Evolutionary conservation across 1,284 basidiomycete species (phyloP).

Genomic region (Puccinia hordei): DNA sequence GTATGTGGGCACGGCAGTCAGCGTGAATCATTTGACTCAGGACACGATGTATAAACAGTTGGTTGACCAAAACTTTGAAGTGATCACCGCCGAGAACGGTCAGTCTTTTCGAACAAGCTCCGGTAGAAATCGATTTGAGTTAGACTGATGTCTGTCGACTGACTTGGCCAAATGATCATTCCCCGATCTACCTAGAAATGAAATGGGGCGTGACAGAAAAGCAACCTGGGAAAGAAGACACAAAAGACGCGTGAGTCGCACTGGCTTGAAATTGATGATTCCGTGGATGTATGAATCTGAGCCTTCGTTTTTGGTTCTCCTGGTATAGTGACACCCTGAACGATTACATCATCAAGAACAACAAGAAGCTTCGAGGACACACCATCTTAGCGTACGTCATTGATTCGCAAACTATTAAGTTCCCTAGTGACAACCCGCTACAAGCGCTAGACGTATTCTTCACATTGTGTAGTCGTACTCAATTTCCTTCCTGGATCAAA

Average conservation of each 20-base stretch:
- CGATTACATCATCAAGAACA: not conserved
- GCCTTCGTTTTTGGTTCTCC: not conserved
- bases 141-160: not conserved
- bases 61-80: not conserved
- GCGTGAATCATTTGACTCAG: not conserved
- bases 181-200: not conserved
- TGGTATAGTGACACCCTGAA: not conserved
- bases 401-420: not conserved
- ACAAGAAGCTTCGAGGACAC: constrained; percentile 3
- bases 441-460: not conserved
- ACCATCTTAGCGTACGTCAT: constrained; percentile 10
- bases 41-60: constrained; percentile 5
- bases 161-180: not conserved
- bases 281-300: not conserved
- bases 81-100: constrained; percentile 23
- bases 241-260: not conserved
- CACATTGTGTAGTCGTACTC: not conserved
- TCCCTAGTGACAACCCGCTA: not conserved
- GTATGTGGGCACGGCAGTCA: constrained; percentile 15
- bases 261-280: not conserved
- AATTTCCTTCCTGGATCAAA: not conserved
- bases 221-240: not conserved
- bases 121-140: no score
- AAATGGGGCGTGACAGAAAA: constrained; percentile 20
- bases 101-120: no score